phyloP scores from a whole-genome alignment of 176 grass and related monocot species.

The Carex littledalei region DNA sequence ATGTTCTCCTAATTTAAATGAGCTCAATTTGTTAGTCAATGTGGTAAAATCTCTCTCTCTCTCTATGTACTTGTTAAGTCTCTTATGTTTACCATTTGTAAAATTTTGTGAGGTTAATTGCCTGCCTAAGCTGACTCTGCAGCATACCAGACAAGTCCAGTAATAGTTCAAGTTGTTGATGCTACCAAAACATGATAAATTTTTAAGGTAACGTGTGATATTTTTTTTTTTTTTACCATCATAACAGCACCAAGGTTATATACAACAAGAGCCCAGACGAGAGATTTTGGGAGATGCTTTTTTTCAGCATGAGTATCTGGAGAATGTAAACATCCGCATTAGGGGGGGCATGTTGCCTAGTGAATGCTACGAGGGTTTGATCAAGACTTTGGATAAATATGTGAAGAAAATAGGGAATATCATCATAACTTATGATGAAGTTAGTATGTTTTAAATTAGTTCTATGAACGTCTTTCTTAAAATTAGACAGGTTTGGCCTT shows the following conservation, averaged over 20 bases:
- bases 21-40: neutral
- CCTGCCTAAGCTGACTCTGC: no score
- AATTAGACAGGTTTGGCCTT: no score
- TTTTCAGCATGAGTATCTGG: neutral
- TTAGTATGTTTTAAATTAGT: no score
- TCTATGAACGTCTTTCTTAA: no score
- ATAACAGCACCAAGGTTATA: constrained; percentile 9
- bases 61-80: no score
- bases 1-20: neutral
- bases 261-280: neutral
- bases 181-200: neutral
- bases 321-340: neutral
- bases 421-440: neutral
- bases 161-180: neutral
- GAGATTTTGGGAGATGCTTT: constrained; percentile 28
- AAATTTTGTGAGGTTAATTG: neutral
- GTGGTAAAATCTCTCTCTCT: no score
- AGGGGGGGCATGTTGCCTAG: neutral
- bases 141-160: neutral
- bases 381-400: neutral
- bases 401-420: neutral
- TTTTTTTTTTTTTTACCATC: neutral
- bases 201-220: no score
- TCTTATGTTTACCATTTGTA: neutral
- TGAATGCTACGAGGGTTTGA: neutral